These are phyloP conservation scores for Paecilomyces formosus DNA, from an alignment of 2,329 filamentous ascomycete species.

Conservation along the genomic window DNA sequence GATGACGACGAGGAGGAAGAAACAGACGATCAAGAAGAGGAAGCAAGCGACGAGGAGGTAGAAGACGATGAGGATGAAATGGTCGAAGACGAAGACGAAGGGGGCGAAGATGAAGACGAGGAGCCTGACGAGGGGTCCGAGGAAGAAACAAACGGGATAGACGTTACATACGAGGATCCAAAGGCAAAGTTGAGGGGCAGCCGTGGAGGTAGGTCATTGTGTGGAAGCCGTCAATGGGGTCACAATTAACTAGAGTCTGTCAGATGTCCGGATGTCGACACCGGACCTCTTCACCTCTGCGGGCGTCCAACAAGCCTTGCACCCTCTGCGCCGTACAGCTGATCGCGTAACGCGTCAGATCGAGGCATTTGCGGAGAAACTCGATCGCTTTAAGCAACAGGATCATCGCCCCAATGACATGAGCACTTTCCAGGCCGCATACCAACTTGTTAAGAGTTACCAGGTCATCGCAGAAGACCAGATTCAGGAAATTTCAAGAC, in stretches of 20 bases:
- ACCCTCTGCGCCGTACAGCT: conserved; percentile 57
- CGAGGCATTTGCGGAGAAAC: conserved; percentile 73
- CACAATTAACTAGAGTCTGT: conserved; percentile 9
- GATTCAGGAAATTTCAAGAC: conserved; percentile 36
- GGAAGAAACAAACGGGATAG: conserved; percentile 18
- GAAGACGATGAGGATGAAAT: conserved; percentile 17
- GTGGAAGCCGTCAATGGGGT: neutral
- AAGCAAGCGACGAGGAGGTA: conserved; percentile 10
- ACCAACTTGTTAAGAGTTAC: conserved; percentile 61
- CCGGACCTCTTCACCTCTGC: conserved; percentile 35
- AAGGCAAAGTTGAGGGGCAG: conserved; percentile 1
- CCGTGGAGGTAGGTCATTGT: conserved; percentile 7
- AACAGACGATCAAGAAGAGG: conserved; percentile 10
- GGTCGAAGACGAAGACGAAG: conserved; percentile 16
- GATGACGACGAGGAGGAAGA: conserved; percentile 28
- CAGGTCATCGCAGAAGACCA: conserved; percentile 47
- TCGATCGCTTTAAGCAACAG: conserved; percentile 65
- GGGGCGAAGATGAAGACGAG: conserved; percentile 17
- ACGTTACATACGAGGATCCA: conserved; percentile 10
- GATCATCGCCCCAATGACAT: conserved; percentile 43
- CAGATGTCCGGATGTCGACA: conserved; percentile 11
- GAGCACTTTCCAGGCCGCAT: conserved; percentile 54
- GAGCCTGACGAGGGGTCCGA: conserved; percentile 18
- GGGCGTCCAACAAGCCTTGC: conserved; percentile 45
- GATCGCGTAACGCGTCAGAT: conserved; percentile 72